Evolutionary conservation across 345 rosid species (phyloP).

Genomic region (Populus davidiana): DNA sequence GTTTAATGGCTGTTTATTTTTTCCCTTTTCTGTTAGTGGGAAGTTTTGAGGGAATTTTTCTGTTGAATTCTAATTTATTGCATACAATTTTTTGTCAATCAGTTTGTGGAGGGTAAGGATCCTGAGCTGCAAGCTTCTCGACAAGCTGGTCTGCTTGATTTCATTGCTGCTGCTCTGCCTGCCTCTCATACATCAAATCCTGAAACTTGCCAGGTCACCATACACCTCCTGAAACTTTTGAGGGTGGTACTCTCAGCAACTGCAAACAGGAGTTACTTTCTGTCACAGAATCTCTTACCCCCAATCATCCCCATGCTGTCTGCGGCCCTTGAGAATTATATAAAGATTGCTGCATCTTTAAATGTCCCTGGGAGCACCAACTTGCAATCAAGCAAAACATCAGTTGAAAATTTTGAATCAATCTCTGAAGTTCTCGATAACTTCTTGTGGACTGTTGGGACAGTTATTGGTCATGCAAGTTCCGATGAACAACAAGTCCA

Average conservation of each 20-base stretch:
- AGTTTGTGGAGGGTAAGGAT: conserved; percentile 77
- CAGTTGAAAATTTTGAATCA: conserved; percentile 59
- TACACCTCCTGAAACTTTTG: conserved; percentile 66
- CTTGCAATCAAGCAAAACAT: conserved; percentile 44
- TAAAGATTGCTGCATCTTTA: conserved; percentile 68
- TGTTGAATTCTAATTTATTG: conserved; percentile 14
- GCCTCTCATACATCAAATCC: conserved; percentile 79
- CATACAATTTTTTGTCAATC: conserved; percentile 13
- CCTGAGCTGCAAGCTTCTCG: conserved; percentile 72
- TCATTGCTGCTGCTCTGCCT: conserved; percentile 72
- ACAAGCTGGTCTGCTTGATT: conserved; percentile 76
- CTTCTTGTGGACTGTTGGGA: conserved; percentile 53
- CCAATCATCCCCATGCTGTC: conserved; percentile 73
- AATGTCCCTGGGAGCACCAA: conserved; percentile 38
- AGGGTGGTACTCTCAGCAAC: conserved; percentile 56
- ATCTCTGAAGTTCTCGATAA: conserved; percentile 64
- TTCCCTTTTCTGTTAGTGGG: not conserved
- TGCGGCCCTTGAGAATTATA: conserved; percentile 70
- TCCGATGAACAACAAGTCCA: conserved; percentile 57
- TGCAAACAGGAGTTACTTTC: conserved; percentile 63
- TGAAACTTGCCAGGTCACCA: conserved; percentile 71
- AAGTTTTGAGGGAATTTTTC: not conserved
- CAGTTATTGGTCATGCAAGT: conserved; percentile 53
- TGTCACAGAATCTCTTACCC: conserved; percentile 71
- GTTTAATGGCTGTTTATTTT: not conserved